A percentile compares a stretch with the other conserved stretches of the same genome.
These are phyloP conservation scores for Chrysochromulina tobinii DNA, from an alignment of 78 protist species.

Conservation along the genomic window DNA sequence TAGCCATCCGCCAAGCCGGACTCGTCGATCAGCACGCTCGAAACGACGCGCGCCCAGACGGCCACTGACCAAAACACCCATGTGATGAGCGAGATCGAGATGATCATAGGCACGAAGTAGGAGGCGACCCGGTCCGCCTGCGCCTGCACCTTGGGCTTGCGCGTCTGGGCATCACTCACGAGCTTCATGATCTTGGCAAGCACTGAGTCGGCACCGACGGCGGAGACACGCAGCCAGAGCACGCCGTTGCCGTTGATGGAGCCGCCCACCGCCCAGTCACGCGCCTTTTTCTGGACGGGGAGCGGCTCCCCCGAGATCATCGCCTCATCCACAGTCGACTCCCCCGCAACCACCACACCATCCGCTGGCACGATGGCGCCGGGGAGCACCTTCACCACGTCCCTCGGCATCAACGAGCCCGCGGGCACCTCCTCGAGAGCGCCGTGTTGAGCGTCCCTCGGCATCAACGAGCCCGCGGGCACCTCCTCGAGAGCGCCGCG, in stretches of 20 bases:
- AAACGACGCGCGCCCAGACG: not conserved
- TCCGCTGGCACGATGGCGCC: slow-evolving; percentile 35
- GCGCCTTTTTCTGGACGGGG: slow-evolving; percentile 61
- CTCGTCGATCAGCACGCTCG: not conserved
- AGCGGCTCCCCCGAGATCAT: slow-evolving; percentile 90
- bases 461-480: slow-evolving; percentile 16
- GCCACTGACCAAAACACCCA: slow-evolving; percentile 70
- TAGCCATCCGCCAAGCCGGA: not conserved
- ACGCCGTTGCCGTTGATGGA: slow-evolving; percentile 65
- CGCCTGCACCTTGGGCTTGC: slow-evolving; percentile 58
- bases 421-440: too few species aligned
- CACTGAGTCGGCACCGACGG: not conserved
- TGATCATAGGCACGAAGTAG: slow-evolving; percentile 82
- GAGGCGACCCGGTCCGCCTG: slow-evolving; percentile 77
- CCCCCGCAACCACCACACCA: slow-evolving; percentile 67
- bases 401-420: slow-evolving; percentile 65
- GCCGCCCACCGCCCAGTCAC: slow-evolving; percentile 87
- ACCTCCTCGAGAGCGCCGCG: too few species aligned
- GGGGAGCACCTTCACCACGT: slow-evolving; percentile 76
- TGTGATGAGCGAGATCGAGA: slow-evolving; percentile 71
- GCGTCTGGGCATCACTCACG: slow-evolving; percentile 87
- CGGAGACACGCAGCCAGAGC: not conserved
- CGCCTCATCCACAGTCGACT: slow-evolving; percentile 77
- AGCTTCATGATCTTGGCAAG: slow-evolving; percentile 33
- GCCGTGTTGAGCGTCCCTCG: slow-evolving; percentile 59